Base-by-base conservation (phyloP, 805 yeast genomes). In the Tetrapisispora arboricola region DNA sequence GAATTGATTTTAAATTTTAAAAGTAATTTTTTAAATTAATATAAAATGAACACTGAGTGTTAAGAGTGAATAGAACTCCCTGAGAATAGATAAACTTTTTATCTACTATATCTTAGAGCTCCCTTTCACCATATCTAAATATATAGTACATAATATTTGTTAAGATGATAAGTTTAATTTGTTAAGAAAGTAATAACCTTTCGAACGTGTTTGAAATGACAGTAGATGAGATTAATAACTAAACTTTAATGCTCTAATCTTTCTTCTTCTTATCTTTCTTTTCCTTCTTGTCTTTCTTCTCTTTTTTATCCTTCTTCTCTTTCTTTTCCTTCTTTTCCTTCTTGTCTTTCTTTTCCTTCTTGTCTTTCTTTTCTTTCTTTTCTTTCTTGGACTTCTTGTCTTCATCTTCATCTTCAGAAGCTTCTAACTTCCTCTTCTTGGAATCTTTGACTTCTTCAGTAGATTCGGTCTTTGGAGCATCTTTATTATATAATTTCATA, bases 401-500 rank as follows among this genome's bases (percentile, higher is more conserved):
- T 30, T 67, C 65, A 51, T 72, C 64, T 50, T 68, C 61, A 57
- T 63, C 45, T 40, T 61, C 65, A 21, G 56, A 64, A 39, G 61
- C 66, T 34, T 53, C 55, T 57, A 42, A 53, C 62, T 34, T 55
- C 42, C 49, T 51, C 49, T 50, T 60, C 53, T 50, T 53, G 43
- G 48, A 49, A 16, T 55, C 41, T 29, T 48, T 44, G 28, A 49
- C 50, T 25, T 52, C 57, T 39, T 49, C 60, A 32, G 49, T 66
- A 26, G 60, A 66, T 43, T 58, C 53, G 47, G 60, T 70, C 44
- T 67, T 63, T 52, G 76, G 82, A 41, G 69, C 63, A 44, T 66
- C 73, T 46, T 64, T 65, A 36, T 59, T 70, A 49, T 64, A 70
- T 57, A 82, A 73, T 41, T 80, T 78, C 67, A 92, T 73, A 42